These are phyloP conservation scores for Acanthamoeba healyi DNA, from an alignment of 208 protist genomes.

Conservation along the genomic window DNA sequence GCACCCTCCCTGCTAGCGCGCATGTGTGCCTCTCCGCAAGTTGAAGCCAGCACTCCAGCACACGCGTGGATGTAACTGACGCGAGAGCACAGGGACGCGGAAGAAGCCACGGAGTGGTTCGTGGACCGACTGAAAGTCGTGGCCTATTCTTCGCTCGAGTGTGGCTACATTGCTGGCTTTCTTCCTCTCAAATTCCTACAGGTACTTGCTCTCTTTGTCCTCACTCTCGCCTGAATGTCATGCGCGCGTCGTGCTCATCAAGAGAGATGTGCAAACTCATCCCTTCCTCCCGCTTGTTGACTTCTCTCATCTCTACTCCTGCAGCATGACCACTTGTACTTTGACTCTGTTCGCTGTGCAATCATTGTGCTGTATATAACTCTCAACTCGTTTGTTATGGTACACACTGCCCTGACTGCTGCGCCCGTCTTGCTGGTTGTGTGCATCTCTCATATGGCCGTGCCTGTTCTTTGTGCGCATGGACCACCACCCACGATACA, in stretches of 20 bases:
- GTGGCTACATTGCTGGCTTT: slow-evolving; percentile 73
- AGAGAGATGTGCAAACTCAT: too few species aligned
- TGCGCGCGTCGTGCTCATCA: too few species aligned
- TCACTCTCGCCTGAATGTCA: too few species aligned
- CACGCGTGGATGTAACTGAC: too few species aligned
- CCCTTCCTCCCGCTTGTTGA: too few species aligned
- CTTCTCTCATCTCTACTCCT: too few species aligned
- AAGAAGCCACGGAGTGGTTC: slow-evolving; percentile 69
- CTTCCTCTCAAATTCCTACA: slow-evolving; percentile 64
- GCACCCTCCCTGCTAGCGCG: neutral
- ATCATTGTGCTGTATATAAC: slow-evolving; percentile 58
- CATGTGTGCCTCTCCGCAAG: neutral
- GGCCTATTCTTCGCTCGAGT: slow-evolving; percentile 69
- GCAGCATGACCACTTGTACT: slow-evolving; percentile 67
- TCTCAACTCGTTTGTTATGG: slow-evolving; percentile 73
- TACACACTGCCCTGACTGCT: neutral
- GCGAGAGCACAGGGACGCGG: neutral
- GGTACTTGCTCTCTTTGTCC: neutral
- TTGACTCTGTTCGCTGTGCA: slow-evolving; percentile 66
- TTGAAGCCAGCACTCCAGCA: neutral
- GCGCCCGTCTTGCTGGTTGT: neutral
- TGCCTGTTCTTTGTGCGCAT: neutral
- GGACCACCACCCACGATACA: too few species aligned
- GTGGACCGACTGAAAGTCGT: slow-evolving; percentile 43
- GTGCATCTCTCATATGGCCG: neutral